Evolutionary conservation across 1,284 basidiomycete species (phyloP).

Genomic region (Tranzscheliella williamsii): DNA sequence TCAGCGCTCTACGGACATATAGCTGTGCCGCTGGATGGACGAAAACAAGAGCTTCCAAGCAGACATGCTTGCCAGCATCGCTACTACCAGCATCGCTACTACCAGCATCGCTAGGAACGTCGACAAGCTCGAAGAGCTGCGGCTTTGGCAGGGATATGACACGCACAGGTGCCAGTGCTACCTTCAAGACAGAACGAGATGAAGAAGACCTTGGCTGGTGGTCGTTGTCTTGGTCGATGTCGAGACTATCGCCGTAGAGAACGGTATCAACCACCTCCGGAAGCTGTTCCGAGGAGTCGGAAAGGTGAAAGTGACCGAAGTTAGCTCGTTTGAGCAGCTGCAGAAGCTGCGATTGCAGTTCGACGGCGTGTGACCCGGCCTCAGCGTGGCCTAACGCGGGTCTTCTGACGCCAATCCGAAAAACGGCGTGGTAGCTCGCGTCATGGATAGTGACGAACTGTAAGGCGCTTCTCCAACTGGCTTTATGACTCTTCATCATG

Average conservation of each 20-base stretch:
- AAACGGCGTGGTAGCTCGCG: constrained; percentile 46
- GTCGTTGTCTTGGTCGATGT: background rate
- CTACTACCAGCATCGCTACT: background rate
- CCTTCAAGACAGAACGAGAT: background rate
- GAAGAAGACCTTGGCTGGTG: background rate
- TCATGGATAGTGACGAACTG: constrained; percentile 45
- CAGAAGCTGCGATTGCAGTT: background rate
- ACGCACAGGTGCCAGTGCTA: constrained; percentile 26
- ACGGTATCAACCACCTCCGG: constrained; percentile 1
- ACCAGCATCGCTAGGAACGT: background rate
- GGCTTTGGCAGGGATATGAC: constrained; percentile 3
- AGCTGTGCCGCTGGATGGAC: constrained; percentile 40
- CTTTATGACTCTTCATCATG: constrained; percentile 52
- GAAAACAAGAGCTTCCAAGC: constrained; percentile 28
- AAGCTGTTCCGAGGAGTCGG: background rate
- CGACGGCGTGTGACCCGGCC: background rate
- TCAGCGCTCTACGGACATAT: constrained; percentile 32
- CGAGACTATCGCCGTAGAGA: constrained; percentile 2
- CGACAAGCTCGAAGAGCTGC: background rate
- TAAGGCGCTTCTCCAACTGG: constrained; percentile 39
- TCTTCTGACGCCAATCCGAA: constrained; percentile 18
- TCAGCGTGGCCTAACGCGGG: background rate
- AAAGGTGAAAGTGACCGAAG: constrained; percentile 1
- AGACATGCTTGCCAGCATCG: background rate
- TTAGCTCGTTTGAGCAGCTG: background rate